Percentiles rank a stretch among this genome's conserved stretches.
phyloP scores from a whole-genome alignment of 805 yeast species.

The Ogataea pini region DNA sequence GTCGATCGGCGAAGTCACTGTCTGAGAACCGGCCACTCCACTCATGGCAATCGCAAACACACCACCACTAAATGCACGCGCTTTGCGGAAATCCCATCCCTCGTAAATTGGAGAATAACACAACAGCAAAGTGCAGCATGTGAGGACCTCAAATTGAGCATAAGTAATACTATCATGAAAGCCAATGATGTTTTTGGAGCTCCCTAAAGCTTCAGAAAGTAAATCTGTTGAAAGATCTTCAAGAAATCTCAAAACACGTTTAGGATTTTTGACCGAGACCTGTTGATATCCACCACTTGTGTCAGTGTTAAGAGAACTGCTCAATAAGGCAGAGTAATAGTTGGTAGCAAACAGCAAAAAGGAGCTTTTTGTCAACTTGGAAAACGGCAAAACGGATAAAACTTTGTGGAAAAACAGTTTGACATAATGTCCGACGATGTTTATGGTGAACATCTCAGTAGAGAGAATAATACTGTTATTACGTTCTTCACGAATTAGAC shows the following conservation, averaged over 20 bases:
- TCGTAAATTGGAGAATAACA: constrained; percentile 17
- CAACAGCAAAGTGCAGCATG: constrained; percentile 14
- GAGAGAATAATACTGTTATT: constrained; percentile 4
- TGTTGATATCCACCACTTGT: constrained; percentile 7
- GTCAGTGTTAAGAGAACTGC: background rate
- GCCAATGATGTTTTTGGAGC: constrained; percentile 10
- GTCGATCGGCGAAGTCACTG: constrained; percentile 3
- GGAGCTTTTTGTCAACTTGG: constrained; percentile 10
- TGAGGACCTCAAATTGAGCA: constrained; percentile 19
- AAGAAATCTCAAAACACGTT: constrained; percentile 4
- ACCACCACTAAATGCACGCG: constrained; percentile 19
- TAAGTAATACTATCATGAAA: constrained; percentile 11
- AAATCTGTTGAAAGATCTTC: constrained; percentile 4
- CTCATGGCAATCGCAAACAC: constrained; percentile 22
- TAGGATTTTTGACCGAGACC: constrained; percentile 3
- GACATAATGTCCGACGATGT: constrained; percentile 9
- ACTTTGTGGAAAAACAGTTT: constrained; percentile 10
- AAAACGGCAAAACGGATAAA: constrained; percentile 10
- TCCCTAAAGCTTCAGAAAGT: constrained; percentile 9
- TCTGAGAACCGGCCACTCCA: constrained; percentile 10
- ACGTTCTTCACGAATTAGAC: constrained; percentile 2
- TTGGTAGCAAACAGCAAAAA: constrained; percentile 11
- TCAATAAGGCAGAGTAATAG: constrained; percentile 9
- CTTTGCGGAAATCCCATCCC: constrained; percentile 10
- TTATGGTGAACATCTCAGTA: constrained; percentile 14